Evolutionary conservation across 164 flowering plant species (phyloP).

Genomic region (Umbilicus rupestris): DNA sequence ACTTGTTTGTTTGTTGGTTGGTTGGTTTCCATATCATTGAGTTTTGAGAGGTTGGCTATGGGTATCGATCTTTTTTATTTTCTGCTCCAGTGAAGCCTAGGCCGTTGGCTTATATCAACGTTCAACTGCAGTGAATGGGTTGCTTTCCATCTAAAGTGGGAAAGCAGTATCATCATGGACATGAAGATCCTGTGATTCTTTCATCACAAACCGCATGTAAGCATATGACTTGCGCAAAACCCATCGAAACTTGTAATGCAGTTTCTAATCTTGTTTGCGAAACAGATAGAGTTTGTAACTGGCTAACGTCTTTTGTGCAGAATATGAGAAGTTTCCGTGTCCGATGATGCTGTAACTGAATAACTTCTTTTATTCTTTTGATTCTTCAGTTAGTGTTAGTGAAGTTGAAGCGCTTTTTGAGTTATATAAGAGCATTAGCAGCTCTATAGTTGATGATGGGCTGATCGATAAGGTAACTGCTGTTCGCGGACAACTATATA

Average conservation of each 20-base stretch:
- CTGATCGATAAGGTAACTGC: constrained; percentile 6
- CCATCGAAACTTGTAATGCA: too few relatives aligned
- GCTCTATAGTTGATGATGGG: constrained; percentile 9
- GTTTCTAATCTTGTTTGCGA: too few relatives aligned
- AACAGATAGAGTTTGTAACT: too few relatives aligned
- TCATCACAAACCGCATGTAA: constrained; percentile 6
- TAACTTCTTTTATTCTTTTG: not conserved
- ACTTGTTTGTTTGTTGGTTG: not conserved
- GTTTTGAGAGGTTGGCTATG: not conserved
- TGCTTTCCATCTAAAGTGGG: not conserved
- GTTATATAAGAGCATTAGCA: constrained; percentile 8
- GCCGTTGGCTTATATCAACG: not conserved
- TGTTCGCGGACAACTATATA: not conserved
- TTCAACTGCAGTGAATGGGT: constrained; percentile 6
- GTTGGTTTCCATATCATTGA: not conserved
- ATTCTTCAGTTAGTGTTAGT: constrained; percentile 7
- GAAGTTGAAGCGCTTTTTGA: constrained; percentile 10
- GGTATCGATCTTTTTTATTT: not conserved
- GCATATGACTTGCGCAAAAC: not conserved
- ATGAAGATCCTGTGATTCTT: constrained; percentile 5
- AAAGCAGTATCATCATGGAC: not conserved
- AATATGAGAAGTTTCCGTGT: not conserved
- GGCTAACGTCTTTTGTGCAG: not conserved
- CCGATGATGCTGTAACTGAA: too few relatives aligned
- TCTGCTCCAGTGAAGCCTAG: not conserved